Evolutionary conservation across 768 basidiomycete species (phyloP).

Genomic region (Trametes gibbosa): DNA sequence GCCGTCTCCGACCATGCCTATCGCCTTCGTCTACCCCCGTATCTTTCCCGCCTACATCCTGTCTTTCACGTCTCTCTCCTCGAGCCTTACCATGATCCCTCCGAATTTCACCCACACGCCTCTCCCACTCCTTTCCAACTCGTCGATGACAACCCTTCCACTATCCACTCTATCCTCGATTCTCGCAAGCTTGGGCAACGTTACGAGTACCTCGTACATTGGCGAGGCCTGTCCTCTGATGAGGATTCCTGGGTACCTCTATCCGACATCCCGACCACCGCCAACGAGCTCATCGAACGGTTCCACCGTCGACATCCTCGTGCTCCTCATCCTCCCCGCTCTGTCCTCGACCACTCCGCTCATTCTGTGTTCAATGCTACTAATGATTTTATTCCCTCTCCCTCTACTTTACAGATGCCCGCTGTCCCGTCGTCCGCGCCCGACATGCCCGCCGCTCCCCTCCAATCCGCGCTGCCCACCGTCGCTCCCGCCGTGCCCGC

Average conservation of each 20-base stretch:
- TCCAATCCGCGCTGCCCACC: not conserved
- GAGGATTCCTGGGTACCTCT: conserved; percentile 38
- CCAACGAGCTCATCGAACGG: conserved; percentile 31
- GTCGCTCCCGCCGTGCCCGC: not conserved
- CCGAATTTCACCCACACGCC: conserved; percentile 32
- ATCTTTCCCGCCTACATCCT: conserved; percentile 35
- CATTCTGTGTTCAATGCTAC: not conserved
- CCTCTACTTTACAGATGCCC: not conserved
- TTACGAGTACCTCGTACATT: conserved; percentile 37
- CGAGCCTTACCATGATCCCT: conserved; percentile 29
- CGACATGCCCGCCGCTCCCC: not conserved
- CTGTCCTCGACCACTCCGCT: conserved; percentile 12
- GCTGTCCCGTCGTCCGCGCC: not conserved
- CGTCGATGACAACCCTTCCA: not conserved
- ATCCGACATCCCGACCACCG: conserved; percentile 33
- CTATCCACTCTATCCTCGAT: conserved; percentile 30
- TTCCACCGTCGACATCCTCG: conserved; percentile 36
- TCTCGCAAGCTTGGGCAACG: conserved; percentile 33
- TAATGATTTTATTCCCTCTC: not conserved
- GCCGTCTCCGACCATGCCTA: conserved; percentile 22
- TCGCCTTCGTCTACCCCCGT: conserved; percentile 30
- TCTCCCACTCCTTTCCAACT: conserved; percentile 7
- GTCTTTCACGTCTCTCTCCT: conserved; percentile 40
- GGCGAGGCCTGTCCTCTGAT: conserved; percentile 25
- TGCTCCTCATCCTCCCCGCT: conserved; percentile 29